Percentiles rank a stretch among this genome's conserved stretches.
Evolutionary conservation across 768 basidiomycete species (phyloP).

Genomic region (Pleurotus salmoneostramineus): DNA sequence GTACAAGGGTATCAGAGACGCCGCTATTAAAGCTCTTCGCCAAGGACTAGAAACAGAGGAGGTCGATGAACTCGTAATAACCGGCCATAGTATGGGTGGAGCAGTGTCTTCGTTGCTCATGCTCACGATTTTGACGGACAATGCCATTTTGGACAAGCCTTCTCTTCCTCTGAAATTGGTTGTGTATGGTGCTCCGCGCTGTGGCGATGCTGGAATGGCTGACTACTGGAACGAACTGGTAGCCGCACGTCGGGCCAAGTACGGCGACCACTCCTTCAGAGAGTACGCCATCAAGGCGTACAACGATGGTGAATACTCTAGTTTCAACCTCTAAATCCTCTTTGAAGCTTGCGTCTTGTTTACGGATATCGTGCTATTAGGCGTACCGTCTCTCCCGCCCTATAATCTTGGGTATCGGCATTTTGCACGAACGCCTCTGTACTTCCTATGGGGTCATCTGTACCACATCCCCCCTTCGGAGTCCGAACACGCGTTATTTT

Average conservation of each 20-base stretch:
- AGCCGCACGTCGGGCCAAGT: slow-evolving; percentile 23
- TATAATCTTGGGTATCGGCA: slow-evolving; percentile 47
- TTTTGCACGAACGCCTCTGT: slow-evolving; percentile 44
- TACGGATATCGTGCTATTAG: slow-evolving; percentile 21
- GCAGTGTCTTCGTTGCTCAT: slow-evolving; percentile 47
- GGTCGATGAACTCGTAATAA: slow-evolving; percentile 40
- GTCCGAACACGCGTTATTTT: slow-evolving; percentile 44
- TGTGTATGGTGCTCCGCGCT: slow-evolving; percentile 49
- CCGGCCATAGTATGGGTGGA: slow-evolving; percentile 58
- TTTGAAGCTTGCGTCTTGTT: background rate
- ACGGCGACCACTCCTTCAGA: slow-evolving; percentile 31
- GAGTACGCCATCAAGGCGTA: slow-evolving; percentile 52
- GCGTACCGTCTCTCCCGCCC: slow-evolving; percentile 57
- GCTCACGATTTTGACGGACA: slow-evolving; percentile 38
- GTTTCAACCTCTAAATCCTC: background rate
- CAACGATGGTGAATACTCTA: slow-evolving; percentile 52
- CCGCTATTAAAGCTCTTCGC: slow-evolving; percentile 30
- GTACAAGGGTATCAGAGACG: slow-evolving; percentile 36
- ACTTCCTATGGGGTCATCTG: slow-evolving; percentile 41
- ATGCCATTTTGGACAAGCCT: slow-evolving; percentile 17
- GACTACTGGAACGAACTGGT: slow-evolving; percentile 37
- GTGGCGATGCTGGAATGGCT: slow-evolving; percentile 40
- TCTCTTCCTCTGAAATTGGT: slow-evolving; percentile 35
- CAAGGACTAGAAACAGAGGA: slow-evolving; percentile 32
- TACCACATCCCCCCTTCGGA: slow-evolving; percentile 44